A percentile compares a stretch with the other conserved stretches of the same genome.
Evolutionary conservation across 305 asterid genomes (phyloP).

Genomic region (Fraxinus albicans): DNA sequence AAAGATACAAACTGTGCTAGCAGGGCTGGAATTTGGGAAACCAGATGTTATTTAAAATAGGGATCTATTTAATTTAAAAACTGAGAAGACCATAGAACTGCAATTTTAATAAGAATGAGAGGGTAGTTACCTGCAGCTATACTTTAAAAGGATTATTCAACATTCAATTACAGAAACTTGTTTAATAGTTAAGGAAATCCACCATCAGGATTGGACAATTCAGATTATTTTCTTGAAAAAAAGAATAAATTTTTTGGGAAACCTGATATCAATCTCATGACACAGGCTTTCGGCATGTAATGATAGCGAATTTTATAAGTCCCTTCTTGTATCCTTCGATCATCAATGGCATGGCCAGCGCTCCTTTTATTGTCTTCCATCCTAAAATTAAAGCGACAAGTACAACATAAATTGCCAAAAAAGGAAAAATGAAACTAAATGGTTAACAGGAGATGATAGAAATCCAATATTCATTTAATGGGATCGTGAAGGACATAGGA

Average conservation of each 20-base stretch:
- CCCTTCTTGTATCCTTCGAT: slow-evolving; percentile 84
- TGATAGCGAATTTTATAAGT: slow-evolving; percentile 74
- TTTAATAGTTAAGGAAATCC: neutral
- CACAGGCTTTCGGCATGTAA: slow-evolving; percentile 74
- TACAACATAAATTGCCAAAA: neutral
- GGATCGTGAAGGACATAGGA: neutral
- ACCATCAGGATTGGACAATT: neutral
- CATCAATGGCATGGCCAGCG: slow-evolving; percentile 89
- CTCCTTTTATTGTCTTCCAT: slow-evolving; percentile 94
- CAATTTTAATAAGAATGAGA: neutral
- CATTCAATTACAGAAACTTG: neutral
- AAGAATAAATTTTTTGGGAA: neutral
- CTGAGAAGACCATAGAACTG: neutral
- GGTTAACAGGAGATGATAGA: neutral
- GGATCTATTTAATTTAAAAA: slow-evolving; percentile 4
- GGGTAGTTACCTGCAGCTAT: neutral
- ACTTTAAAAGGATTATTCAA: slow-evolving; percentile 8
- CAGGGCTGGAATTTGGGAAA: neutral
- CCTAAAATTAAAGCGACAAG: slow-evolving; percentile 37
- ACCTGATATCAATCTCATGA: slow-evolving; percentile 18
- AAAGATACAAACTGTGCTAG: neutral
- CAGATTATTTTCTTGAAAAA: neutral
- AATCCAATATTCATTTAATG: neutral
- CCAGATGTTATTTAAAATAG: neutral
- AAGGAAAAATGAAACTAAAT: neutral